Conservation (phyloP, 2,329 filamentous ascomycete species). For the Orbilia quercus region DNA sequence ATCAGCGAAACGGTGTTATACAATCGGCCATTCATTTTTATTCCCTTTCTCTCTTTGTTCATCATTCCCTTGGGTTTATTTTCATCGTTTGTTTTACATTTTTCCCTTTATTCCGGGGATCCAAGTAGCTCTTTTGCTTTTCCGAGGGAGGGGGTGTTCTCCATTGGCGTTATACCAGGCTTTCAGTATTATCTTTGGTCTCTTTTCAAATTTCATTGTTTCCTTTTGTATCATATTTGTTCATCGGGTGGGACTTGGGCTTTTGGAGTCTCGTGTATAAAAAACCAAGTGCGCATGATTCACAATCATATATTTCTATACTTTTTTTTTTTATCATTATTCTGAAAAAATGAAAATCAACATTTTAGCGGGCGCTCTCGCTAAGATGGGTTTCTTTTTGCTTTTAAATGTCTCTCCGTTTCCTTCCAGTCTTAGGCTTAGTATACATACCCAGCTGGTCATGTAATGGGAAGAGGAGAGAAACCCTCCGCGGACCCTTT, state of each 20-base stretch:
- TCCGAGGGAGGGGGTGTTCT: background rate
- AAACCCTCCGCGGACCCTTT: background rate
- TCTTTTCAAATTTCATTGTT: conserved; percentile 8
- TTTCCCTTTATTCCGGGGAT: conserved; percentile 5
- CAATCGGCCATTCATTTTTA: background rate
- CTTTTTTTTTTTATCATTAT: conserved; percentile 44
- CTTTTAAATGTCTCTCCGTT: background rate
- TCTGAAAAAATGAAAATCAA: conserved; percentile 13
- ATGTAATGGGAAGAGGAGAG: background rate
- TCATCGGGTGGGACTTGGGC: conserved; percentile 23
- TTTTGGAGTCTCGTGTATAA: conserved; percentile 45
- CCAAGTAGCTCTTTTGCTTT: conserved; percentile 15
- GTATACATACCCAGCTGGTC: too few relatives aligned
- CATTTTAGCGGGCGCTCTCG: background rate
- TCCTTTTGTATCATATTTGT: conserved; percentile 31
- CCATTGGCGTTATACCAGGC: conserved; percentile 24
- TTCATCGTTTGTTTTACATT: conserved; percentile 15
- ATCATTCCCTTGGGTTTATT: background rate
- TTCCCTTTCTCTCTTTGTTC: conserved; percentile 10
- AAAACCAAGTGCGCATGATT: conserved; percentile 10
- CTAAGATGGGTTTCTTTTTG: background rate
- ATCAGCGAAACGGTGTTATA: conserved; percentile 46
- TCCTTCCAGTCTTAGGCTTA: background rate
- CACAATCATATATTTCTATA: conserved; percentile 2
- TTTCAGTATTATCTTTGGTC: conserved; percentile 6